These are phyloP conservation scores for Dentipellis sp. DNA, from an alignment of 768 basidiomycete species.

Conservation along the genomic window DNA sequence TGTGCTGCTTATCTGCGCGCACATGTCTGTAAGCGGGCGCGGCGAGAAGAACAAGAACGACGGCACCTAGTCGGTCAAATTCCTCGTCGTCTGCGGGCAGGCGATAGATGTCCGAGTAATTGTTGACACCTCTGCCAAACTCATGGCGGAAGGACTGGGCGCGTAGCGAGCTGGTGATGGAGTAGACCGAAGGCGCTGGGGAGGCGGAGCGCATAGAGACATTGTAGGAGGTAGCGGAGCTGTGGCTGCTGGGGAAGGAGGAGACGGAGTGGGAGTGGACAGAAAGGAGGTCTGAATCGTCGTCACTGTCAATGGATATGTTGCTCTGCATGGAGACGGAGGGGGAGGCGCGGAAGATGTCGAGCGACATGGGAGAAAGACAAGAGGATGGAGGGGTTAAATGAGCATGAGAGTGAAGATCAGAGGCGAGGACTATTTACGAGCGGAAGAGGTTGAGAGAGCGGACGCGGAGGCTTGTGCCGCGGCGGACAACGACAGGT, in stretches of 20 bases:
- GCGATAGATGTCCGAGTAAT: conserved; percentile 70
- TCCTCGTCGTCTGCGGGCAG: conserved; percentile 78
- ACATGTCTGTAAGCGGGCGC: not conserved
- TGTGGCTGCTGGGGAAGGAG: conserved; percentile 28
- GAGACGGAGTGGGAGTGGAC: conserved; percentile 22
- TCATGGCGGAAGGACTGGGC: conserved; percentile 53
- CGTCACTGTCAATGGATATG: conserved; percentile 30
- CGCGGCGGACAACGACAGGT: not conserved
- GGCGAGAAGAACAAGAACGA: not conserved
- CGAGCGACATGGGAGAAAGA: conserved; percentile 13
- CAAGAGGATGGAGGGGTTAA: conserved; percentile 5
- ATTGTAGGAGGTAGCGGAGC: conserved; percentile 51
- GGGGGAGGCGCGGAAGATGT: not conserved
- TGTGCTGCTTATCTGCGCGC: conserved; percentile 53
- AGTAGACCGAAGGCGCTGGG: conserved; percentile 60
- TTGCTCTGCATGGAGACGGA: conserved; percentile 9
- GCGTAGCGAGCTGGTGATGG: conserved; percentile 55
- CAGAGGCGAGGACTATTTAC: not conserved
- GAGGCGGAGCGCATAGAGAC: conserved; percentile 55
- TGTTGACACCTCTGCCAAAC: conserved; percentile 64
- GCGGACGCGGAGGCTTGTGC: not conserved
- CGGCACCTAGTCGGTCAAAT: conserved; percentile 55
- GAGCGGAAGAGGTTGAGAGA: not conserved
- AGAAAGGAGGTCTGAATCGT: conserved; percentile 37
- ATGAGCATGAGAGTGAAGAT: not conserved